phyloP scores from a whole-genome alignment of 768 basidiomycete species.

The Myochromella boudieri region DNA sequence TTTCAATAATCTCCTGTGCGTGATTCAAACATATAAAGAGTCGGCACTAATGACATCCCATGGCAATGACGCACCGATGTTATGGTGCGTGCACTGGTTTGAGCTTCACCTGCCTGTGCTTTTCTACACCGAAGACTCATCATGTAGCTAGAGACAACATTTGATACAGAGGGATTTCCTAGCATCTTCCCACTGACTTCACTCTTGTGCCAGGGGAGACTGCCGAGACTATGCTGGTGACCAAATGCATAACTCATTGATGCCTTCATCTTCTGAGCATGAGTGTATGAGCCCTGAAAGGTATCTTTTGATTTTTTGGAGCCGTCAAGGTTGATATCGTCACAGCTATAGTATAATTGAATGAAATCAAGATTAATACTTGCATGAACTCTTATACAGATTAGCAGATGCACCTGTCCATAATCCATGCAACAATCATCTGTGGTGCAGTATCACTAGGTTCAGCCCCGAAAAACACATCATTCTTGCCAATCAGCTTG shows the following conservation, averaged over 20 bases:
- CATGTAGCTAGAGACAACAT: conserved; percentile 28
- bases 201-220: conserved; percentile 27
- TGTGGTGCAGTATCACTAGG: conserved; percentile 17
- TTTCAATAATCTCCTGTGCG: conserved; percentile 22
- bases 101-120: conserved; percentile 22
- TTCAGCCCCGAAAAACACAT: conserved; percentile 16
- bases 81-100: conserved; percentile 28
- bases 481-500: conserved; percentile 14
- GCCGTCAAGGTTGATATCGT: conserved; percentile 25
- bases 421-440: conserved; percentile 29
- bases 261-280: conserved; percentile 38
- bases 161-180: conserved; percentile 29
- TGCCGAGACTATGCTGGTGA: conserved; percentile 20
- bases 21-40: conserved; percentile 23
- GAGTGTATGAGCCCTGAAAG: conserved; percentile 21
- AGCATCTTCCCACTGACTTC: conserved; percentile 21
- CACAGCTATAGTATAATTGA: conserved; percentile 20
- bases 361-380: not conserved
- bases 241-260: conserved; percentile 24
- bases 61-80: conserved; percentile 23
- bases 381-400: too few species aligned
- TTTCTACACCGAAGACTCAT: conserved; percentile 23
- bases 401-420: conserved; percentile 21
- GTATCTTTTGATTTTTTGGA: conserved; percentile 13
- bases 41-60: conserved; percentile 15